These are phyloP conservation scores for Phycomyces blakesleeanus DNA, from an alignment of 192 early-diverging fungal genomes.

Conservation along the genomic window DNA sequence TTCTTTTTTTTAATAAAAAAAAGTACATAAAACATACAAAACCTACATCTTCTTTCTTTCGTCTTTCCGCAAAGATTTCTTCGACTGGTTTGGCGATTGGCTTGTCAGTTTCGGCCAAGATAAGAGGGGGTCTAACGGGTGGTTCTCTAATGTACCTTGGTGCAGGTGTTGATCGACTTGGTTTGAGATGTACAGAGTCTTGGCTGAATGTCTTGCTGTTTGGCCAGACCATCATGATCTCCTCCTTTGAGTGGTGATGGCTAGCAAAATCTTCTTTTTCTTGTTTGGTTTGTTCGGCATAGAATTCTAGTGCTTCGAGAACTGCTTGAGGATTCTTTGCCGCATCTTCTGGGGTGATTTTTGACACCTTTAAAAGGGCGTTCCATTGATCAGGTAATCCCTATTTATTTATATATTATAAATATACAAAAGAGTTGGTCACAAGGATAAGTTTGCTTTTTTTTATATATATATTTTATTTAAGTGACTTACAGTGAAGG, in stretches of 20 bases:
- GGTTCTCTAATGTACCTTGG: conserved; percentile 30
- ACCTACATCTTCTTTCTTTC: conserved; percentile 14
- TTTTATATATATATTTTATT: neutral
- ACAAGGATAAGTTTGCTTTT: neutral
- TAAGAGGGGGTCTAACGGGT: neutral
- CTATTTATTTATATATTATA: too few relatives aligned
- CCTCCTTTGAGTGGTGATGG: conserved; percentile 11
- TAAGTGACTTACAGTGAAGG: conserved; percentile 47
- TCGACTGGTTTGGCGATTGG: neutral
- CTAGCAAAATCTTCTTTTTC: conserved; percentile 22
- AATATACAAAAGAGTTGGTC: conserved; percentile 8
- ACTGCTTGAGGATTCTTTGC: conserved; percentile 98
- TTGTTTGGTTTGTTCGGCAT: conserved; percentile 76
- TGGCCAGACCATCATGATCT: neutral
- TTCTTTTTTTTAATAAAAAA: too few relatives aligned
- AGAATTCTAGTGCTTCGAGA: conserved; percentile 96
- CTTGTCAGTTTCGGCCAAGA: neutral
- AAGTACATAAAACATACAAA: too few relatives aligned
- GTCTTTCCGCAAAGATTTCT: neutral
- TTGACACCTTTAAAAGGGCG: conserved; percentile 85
- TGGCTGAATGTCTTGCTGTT: conserved; percentile 5
- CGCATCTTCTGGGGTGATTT: conserved; percentile 96
- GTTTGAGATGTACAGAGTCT: conserved; percentile 8
- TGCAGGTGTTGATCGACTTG: conserved; percentile 28
- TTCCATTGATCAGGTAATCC: conserved; percentile 97